Evolutionary conservation across 2,329 filamentous ascomycete genomes (phyloP), one percentile per base, ranked within the genome.

Genomic region (Furcasterigmium sp.): DNA sequence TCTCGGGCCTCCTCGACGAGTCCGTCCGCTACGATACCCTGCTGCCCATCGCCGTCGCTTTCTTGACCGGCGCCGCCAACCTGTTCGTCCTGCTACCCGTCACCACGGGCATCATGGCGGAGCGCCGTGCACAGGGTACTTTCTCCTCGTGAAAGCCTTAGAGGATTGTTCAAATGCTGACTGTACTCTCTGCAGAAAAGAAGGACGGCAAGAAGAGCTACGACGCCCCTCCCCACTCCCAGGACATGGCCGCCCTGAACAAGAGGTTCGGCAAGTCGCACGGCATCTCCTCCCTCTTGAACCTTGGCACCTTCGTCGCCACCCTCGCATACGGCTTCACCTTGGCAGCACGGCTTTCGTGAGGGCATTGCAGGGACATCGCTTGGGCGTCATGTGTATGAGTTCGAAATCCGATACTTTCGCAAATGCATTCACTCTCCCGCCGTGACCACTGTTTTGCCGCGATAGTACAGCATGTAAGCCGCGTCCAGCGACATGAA

Each of bases 161-260:
- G n/a, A n/a, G n/a, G n/a, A n/a, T n/a, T n/a, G n/a, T n/a, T n/a
- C n/a, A n/a, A n/a, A n/a, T 15, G n/a, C 45, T 47, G 20, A 49
- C 39, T 15, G 8, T 10, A 7, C 32, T 14, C 29, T 37, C 9
- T 43, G 35, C 47, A 82, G 91, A 91, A 72, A 89, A 85, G 48
- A 82, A 84, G 55, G 91, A 96, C 60, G 89, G 89, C 43, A 96
- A 95, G 75, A 87, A 85, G 60, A 87, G 83, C 63, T 87, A 85
- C 56, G 89, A 95, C 51, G 69, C 78, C 41, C 76, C 82, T 1
- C 87, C 89, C 30, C 87, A 95, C 56, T 93, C 86, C 5, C 74
- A 83, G 53, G 87, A 91, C 68, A 96, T 97, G 91, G 64, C 80
- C 53, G 73, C 72, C 8, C 64, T 95, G 54, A 95, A 91, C 71